These are phyloP conservation scores for Saitozyma sp. DNA, from an alignment of 768 basidiomycete genomes.

Conservation along the genomic window DNA sequence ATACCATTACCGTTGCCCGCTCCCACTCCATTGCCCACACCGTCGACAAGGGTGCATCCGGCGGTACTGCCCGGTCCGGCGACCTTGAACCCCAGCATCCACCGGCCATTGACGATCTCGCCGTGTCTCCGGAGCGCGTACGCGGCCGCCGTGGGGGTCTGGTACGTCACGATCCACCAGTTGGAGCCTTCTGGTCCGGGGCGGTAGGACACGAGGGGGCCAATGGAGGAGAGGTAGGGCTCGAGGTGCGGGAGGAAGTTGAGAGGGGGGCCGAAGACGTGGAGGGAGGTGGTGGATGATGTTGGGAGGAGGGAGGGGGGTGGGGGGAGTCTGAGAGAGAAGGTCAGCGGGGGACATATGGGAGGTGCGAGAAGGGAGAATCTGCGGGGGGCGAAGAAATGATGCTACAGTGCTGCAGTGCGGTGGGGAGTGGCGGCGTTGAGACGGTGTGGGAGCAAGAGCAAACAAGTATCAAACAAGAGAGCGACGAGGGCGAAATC, in stretches of 20 bases:
- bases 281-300: slow-evolving; percentile 30
- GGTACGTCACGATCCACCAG: slow-evolving; percentile 37
- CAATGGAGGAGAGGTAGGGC: slow-evolving; percentile 26
- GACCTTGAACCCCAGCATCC: slow-evolving; percentile 42
- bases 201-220: slow-evolving; percentile 25
- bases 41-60: slow-evolving; percentile 7
- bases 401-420: not conserved
- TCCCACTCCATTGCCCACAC: not conserved
- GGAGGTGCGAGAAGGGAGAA: not conserved
- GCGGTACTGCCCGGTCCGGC: slow-evolving; percentile 3
- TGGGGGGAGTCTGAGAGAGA: slow-evolving; percentile 10
- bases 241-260: slow-evolving; percentile 23
- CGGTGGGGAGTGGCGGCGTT: not conserved
- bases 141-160: slow-evolving; percentile 21
- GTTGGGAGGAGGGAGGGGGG: slow-evolving; percentile 29
- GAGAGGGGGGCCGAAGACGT: slow-evolving; percentile 42
- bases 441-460: too few species aligned
- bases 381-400: not conserved
- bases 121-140: slow-evolving; percentile 39
- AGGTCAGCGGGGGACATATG: slow-evolving; percentile 3
- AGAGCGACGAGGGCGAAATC: too few species aligned
- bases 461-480: too few species aligned
- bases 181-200: slow-evolving; percentile 41
- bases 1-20: not conserved
- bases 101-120: slow-evolving; percentile 39